Evolutionary conservation across 1,284 basidiomycete species (phyloP).

Genomic region (Ganoderma lingzhi): DNA sequence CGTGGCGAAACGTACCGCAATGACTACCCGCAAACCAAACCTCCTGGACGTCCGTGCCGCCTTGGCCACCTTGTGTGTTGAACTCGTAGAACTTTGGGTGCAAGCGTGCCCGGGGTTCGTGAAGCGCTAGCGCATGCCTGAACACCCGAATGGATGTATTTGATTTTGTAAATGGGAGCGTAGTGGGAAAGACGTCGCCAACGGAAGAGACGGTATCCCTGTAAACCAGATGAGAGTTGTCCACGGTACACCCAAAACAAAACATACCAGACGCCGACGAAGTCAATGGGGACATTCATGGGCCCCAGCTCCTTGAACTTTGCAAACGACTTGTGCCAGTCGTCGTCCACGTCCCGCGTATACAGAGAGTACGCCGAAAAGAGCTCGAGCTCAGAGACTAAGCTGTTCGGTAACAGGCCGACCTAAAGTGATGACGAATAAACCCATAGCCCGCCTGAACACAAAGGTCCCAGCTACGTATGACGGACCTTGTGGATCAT

Average conservation of each 20-base stretch:
- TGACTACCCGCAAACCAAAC: conserved; percentile 63
- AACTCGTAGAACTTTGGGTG: conserved; percentile 51
- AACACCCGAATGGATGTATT: conserved; percentile 67
- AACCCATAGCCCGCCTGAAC: not conserved
- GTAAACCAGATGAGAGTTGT: not conserved
- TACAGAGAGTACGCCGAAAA: conserved; percentile 49
- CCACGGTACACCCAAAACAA: not conserved
- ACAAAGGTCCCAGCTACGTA: not conserved
- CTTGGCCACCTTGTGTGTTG: conserved; percentile 17
- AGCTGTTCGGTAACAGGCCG: conserved; percentile 57
- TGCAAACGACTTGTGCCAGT: conserved; percentile 35
- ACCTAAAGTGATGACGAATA: conserved; percentile 42
- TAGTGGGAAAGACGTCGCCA: conserved; percentile 49
- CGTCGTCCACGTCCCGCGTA: conserved; percentile 42
- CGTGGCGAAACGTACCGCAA: conserved; percentile 47
- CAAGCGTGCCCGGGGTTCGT: conserved; percentile 74
- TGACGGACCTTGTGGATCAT: conserved; percentile 57
- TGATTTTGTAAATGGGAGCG: conserved; percentile 63
- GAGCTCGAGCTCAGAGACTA: not conserved
- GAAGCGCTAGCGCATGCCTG: conserved; percentile 72
- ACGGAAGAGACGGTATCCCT: conserved; percentile 56
- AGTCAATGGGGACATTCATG: conserved; percentile 46
- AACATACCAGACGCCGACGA: conserved; percentile 59
- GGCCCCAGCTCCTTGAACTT: conserved; percentile 56
- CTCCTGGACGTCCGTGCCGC: conserved; percentile 56